A percentile compares a stretch with the other conserved stretches of the same genome.
These are phyloP conservation scores for Aureobasidium sp. DNA, from an alignment of 2,329 filamentous ascomycete species.

Conservation along the genomic window DNA sequence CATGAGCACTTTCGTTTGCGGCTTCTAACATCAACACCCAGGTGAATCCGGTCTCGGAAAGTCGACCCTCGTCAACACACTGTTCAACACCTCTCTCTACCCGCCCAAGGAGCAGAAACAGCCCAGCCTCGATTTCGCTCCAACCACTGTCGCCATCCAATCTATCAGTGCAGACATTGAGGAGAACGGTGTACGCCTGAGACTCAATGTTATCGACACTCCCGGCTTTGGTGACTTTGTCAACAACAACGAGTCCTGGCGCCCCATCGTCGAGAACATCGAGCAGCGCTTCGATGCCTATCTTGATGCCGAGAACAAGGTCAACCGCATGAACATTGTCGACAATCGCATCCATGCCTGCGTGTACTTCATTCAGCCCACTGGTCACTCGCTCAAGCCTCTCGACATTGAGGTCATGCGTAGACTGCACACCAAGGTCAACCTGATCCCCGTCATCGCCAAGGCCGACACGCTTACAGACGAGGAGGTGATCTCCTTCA, in stretches of 20 bases:
- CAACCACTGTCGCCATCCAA: constrained; percentile 62
- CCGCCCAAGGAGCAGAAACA: constrained; percentile 98
- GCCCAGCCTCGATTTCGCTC: constrained; percentile 94
- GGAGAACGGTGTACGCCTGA: constrained; percentile 94
- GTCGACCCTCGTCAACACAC: constrained; percentile 96
- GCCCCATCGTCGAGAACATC: constrained; percentile 98
- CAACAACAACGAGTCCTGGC: constrained; percentile 99
- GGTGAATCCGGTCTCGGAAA: constrained; percentile 99
- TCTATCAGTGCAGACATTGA: constrained; percentile 64
- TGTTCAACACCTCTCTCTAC: constrained; percentile 99
- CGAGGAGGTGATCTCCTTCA: constrained; percentile 90
- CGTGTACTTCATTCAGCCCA: constrained; percentile 99
- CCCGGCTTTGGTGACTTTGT: constrained; percentile 98
- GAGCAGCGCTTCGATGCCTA: constrained; percentile 98
- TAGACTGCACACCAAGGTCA: constrained; percentile 99
- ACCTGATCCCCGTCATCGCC: constrained; percentile 97
- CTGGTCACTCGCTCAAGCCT: constrained; percentile 95
- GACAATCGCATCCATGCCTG: constrained; percentile 99
- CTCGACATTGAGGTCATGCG: constrained; percentile 99
- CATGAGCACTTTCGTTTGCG: background rate
- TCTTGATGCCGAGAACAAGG: constrained; percentile 98
- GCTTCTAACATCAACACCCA: constrained; percentile 33
- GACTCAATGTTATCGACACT: constrained; percentile 93
- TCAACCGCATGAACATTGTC: constrained; percentile 99
- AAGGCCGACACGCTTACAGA: constrained; percentile 98